A percentile compares a stretch with the other conserved stretches of the same genome.
phyloP scores from a whole-genome alignment of 1,139 yeast genomes.

The Blastobotrys apis region DNA sequence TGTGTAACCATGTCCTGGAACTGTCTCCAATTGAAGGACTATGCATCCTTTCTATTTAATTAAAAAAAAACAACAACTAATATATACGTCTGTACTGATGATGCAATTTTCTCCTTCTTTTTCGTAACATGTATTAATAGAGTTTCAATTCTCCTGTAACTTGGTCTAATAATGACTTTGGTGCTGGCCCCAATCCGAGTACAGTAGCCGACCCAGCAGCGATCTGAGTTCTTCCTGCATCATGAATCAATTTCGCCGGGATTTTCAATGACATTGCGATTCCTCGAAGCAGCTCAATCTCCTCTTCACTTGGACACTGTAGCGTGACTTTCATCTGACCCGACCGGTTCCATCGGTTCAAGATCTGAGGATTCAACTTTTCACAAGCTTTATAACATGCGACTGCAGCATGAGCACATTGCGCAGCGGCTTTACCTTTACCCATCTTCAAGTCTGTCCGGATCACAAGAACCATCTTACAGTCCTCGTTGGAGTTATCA shows the following conservation, averaged over 20 bases:
- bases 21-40: constrained; percentile 32
- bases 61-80: neutral
- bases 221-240: constrained; percentile 95
- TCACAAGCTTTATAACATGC: constrained; percentile 75
- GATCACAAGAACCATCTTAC: constrained; percentile 81
- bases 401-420: constrained; percentile 95
- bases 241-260: constrained; percentile 77
- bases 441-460: constrained; percentile 89
- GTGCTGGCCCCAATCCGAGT: constrained; percentile 94
- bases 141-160: constrained; percentile 76
- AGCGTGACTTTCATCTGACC: constrained; percentile 97
- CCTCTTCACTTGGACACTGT: constrained; percentile 68
- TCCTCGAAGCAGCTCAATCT: constrained; percentile 72
- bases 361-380: constrained; percentile 35
- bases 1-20: constrained; percentile 34
- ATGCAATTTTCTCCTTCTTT: neutral
- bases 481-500: constrained; percentile 60
- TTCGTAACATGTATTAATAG: constrained; percentile 44
- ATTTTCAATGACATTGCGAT: constrained; percentile 77
- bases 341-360: constrained; percentile 70
- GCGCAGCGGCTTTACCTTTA: constrained; percentile 96
- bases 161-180: constrained; percentile 73
- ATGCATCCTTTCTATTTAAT: constrained; percentile 29
- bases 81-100: too few species aligned
- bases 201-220: constrained; percentile 96